These are phyloP conservation scores for Phytomonas sp. DNA, from an alignment of 208 protist genomes.

Conservation along the genomic window DNA sequence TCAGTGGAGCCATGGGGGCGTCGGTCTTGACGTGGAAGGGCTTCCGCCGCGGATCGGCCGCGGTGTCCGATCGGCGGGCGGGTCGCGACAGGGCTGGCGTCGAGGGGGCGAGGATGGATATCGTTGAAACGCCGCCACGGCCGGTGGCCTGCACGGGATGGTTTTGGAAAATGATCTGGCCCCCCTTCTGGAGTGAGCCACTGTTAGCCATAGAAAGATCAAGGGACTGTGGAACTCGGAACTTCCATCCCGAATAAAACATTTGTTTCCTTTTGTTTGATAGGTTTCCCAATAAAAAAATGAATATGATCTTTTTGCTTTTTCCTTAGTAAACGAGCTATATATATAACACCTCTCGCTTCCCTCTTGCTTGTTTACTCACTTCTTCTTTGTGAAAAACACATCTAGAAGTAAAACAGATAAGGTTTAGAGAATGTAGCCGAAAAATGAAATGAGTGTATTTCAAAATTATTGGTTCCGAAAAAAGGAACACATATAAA, in stretches of 20 bases:
- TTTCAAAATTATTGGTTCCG: too few relatives aligned
- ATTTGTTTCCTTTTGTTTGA: constrained; percentile 16
- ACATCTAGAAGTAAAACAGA: neutral
- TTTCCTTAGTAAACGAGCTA: neutral
- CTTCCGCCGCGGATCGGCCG: constrained; percentile 7
- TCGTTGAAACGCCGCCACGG: neutral
- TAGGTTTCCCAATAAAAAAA: too few relatives aligned
- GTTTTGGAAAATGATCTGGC: neutral
- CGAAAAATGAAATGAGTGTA: too few relatives aligned
- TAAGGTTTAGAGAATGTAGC: neutral
- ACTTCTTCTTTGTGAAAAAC: too few relatives aligned
- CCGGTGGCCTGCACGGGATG: neutral
- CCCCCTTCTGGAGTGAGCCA: constrained; percentile 16
- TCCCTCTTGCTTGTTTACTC: neutral
- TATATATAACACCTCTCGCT: neutral
- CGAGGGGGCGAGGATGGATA: neutral
- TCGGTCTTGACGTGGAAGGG: constrained; percentile 60
- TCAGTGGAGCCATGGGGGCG: constrained; percentile 27
- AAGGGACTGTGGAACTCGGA: constrained; percentile 19
- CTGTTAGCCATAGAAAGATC: constrained; percentile 2
- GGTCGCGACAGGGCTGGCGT: too few relatives aligned
- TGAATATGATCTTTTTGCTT: constrained; percentile 17
- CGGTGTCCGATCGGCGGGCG: too few relatives aligned
- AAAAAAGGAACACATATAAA: too few relatives aligned
- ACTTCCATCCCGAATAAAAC: constrained; percentile 66